Base-by-base conservation (phyloP, 2,329 filamentous ascomycete species). In the Aspergillus eucalypticola region DNA sequence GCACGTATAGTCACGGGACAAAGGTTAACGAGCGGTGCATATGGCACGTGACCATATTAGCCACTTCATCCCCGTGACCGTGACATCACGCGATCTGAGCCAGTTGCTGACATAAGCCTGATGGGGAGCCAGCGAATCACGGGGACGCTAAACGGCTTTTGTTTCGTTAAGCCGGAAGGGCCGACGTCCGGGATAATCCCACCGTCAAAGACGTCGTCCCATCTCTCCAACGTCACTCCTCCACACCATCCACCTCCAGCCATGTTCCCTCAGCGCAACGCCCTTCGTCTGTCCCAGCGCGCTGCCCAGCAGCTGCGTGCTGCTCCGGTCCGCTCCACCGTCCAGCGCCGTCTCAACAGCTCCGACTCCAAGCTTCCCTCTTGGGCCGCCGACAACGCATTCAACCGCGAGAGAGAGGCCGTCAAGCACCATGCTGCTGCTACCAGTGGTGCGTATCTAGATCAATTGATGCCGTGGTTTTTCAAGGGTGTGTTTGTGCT, bases 401-500 rank as follows among this genome's bases (percentile, higher is more conserved):
- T 98, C 86, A 89, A 96, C 84, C 88, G 90, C 73, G 95, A 99
- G 86, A 88, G 95, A 77, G 84, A 88, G 77, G 90, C 90, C 73
- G 90, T 96, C 76, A 93, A 96, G 85, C 88, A 92, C 71, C 95
- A 99, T 79, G 95, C 95, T 73, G 87, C 84, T 69, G 85, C 85
- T 74, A 95, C 91, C 69, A 90, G 89, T 79, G 89, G 93, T 97
- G 76, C 77, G 90, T 85, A 58, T 19, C 56, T 8, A 56, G 32
- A 25, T 25, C 53, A 64, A 66, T 66, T 62, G 56, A n/a, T 10
- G 39, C 17, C 13, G 8, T 15, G n/a, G 25, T 29, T 35, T 17
- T 21, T 13, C 32, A 17, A 19, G 51, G 53, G 13, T 13, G 17
- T 21, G 38, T 17, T 49, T 46, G 56, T 62, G 64, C 68, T 75